Base-by-base conservation (phyloP, 257 asterid species). In the Ehretia macrophylla region DNA sequence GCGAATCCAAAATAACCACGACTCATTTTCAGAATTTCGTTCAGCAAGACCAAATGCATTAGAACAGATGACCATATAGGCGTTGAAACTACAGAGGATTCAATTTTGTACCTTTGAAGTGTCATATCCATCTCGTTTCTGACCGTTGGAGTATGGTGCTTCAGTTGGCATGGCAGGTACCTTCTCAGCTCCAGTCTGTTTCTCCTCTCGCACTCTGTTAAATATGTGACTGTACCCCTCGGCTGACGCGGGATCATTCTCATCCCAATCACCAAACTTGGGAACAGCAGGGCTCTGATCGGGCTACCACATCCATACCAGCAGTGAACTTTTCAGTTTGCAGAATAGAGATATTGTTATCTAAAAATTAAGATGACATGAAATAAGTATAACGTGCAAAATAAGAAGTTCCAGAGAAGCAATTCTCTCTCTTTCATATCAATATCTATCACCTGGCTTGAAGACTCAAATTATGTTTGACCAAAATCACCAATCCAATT, bases 181-280 rank as follows among this genome's bases (percentile, higher is more conserved):
- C 64, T 86, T 86, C 57, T 83, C 91, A 0, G 88, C 83, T 20
- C 81, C 91, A 32, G 50, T 79, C 61, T 80, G 67, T 62, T 80
- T 89, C 72, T 82, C 95, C 71, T 84, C 94, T 60, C 86, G 71
- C 50, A 89, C 91, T 63, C 58, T 64, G 61, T 81, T 73, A 71
- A 86, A 89, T 59, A 89, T 77, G 58, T 82, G 94, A 21, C 77
- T 68, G 68, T 71, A 89, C 11, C 81, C 87, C 77, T 89, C 97
- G 12, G 95, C 94, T 50, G 97, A 62, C 32, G 94, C 63, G 21
- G 97, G 95, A 71, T 86, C 86, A 3, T 59, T 86, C 70, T 82
- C 97, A 35, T 89, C 86, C 97, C 97, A 89, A 12, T 86, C 97
- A n/a, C 97, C 97, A 19, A 89, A 89, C 66, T 74, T 84, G 20